Evolutionary conservation across 2,329 filamentous ascomycete species (phyloP), one percentile per base, ranked within the genome.

Genomic region (Clonostachys byssicola): DNA sequence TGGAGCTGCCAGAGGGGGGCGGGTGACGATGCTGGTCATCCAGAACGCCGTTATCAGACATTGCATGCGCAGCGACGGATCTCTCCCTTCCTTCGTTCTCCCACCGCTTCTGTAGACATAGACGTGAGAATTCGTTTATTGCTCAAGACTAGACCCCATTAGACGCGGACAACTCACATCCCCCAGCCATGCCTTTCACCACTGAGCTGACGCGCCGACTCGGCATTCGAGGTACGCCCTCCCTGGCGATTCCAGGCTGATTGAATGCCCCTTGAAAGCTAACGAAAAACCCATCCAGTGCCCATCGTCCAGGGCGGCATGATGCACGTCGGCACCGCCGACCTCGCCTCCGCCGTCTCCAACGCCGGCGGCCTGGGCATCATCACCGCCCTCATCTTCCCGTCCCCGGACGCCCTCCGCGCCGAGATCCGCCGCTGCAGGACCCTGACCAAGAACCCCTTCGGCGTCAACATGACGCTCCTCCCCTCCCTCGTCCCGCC

Each of bases 401-500:
- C 94, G 34, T 87, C 88, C 14, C 92, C 94, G 43, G 89, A 91
- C 67, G 91, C 89, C 63, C 85, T 99, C 48, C 91, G 92, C 67
- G 88, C 89, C 62, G 94, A 99, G 74, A 99, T 99, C 70, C 86
- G 81, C 53, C 85, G 82, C 71, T 95, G 89, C 77, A 86, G 85
- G 57, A 81, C 77, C 54, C 83, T 97, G 74, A 94, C 89, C 48
- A 74, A 76, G 52, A 78, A 83, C 54, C 89, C 89, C 16, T 97
- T 99, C 67, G 94, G 80, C 60, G 92, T 97, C 59, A 99, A 99
- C 73, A 81, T 97, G 56, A 99, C 94, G 9, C 85, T 97, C 52
- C 85, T 97, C 42, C 94, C 94, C 30, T 81, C 92, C 47, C 80
- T 97, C 58, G 85, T 90, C 10, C 90, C 94, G 7, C 94, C 94